A percentile compares a stretch with the other conserved stretches of the same genome.
Conservation (phyloP, 1,284 basidiomycete species). For the Irpex rosettiformis region DNA sequence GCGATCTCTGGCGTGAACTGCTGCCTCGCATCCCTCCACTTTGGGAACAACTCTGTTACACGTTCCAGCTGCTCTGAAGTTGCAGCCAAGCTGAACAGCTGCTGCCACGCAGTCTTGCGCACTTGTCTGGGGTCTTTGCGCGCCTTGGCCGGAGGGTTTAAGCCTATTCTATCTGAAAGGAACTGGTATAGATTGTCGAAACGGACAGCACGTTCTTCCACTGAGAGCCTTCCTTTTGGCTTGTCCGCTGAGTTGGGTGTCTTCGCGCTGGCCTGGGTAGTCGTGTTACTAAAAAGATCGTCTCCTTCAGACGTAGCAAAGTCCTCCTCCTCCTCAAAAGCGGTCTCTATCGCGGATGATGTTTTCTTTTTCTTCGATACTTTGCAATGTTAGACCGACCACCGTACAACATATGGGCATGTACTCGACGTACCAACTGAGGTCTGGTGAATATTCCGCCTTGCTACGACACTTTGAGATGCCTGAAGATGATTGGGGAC, state of each 20-base stretch:
- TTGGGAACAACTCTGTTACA: constrained; percentile 41
- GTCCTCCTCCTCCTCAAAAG: neutral
- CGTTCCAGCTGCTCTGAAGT: constrained; percentile 43
- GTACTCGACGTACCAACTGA: constrained; percentile 1
- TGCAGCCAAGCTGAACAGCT: constrained; percentile 47
- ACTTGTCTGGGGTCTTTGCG: constrained; percentile 21
- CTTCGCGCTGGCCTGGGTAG: neutral
- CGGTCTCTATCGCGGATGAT: neutral
- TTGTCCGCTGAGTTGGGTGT: neutral
- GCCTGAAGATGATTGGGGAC: neutral
- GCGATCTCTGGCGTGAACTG: constrained; percentile 35
- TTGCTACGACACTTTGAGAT: neutral
- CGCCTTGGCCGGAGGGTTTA: constrained; percentile 11
- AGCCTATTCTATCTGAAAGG: constrained; percentile 24
- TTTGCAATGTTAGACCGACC: neutral
- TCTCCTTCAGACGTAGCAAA: neutral
- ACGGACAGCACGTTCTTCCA: constrained; percentile 20
- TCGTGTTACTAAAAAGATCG: neutral
- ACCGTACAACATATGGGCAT: too few species aligned
- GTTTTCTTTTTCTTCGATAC: neutral
- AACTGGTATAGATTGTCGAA: constrained; percentile 27
- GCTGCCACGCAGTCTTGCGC: constrained; percentile 38
- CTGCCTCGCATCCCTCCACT: constrained; percentile 42
- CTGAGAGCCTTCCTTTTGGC: constrained; percentile 10
- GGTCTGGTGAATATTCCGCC: neutral